Evolutionary conservation across 148 eudicot genomes (phyloP), one percentile per base, ranked within the genome.

Genomic region (Chenopodium formosanum): DNA sequence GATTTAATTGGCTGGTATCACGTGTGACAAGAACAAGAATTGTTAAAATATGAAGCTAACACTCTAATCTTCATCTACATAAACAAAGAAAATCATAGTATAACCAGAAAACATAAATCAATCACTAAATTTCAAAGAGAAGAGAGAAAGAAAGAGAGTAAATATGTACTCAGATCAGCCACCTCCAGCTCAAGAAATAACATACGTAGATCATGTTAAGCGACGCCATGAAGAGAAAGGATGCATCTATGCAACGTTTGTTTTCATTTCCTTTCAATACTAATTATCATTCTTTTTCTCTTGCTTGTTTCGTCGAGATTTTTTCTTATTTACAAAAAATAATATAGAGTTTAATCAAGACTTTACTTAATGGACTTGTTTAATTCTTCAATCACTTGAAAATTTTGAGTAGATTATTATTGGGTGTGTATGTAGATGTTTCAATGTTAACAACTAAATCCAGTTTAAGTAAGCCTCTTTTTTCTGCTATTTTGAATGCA

Each of bases 171-270:
- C 31, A 27, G 84, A 72, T 76, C 58, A 73, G 34, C 80, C 83
- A 25, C 84, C 84, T 8, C 16, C 14, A 56, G 46, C 4, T 69
- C 80, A 82, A 76, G 29, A 82, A 29, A 82, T 82, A 20, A 1
- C 84, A 23, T 82, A 76, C 69, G 44, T 32, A 50, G 84, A 76
- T 6, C 84, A 82, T 58, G 63, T 82, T 63, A 82, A 82, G 68
- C 69, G 69, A 82, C 84, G 84, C 25, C 84, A 76, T 58, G 75
- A 76, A 25, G 84, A 82, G 40, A 76, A 70, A 56, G 84, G 84
- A 82, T 82, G 79, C 75, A 19, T 81, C 5, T 82, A 82, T 76
- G 84, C 84, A 67, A 68, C 69, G 84, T 82, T 8, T 52, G 84
- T 76, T 32, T 66, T 67, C 27, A 7, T 76, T 14, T 9, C 34